Conservation (phyloP, 257 asterid species). For the Anisodus acutangulus region DNA sequence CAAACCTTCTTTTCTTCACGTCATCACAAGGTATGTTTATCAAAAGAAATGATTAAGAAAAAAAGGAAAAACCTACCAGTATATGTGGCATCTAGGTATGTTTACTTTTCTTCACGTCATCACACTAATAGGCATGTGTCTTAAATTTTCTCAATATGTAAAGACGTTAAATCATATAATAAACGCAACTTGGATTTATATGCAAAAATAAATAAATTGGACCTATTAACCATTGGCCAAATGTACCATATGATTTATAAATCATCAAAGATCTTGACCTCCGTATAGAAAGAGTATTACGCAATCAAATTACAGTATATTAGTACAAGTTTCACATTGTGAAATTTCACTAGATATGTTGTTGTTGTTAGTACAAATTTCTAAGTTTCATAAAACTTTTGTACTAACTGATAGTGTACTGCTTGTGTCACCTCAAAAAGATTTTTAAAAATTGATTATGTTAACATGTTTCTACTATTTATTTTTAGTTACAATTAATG, state of each 20-base stretch:
- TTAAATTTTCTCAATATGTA: not conserved
- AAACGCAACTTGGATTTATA: not conserved
- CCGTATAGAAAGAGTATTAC: not conserved
- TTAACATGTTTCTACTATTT: no score
- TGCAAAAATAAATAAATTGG: not conserved
- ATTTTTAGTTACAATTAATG: no score
- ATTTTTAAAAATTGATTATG: not conserved
- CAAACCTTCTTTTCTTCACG: no score
- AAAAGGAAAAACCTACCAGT: no score
- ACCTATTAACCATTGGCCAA: not conserved
- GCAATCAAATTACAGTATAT: conserved; percentile 1
- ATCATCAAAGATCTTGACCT: no score
- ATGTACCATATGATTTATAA: no score
- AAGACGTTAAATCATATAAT: not conserved
- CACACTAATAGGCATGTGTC: not conserved
- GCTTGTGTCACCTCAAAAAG: not conserved
- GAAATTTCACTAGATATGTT: no score
- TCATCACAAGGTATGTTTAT: no score
- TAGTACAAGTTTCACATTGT: no score
- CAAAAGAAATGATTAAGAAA: no score
- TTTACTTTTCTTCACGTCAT: not conserved
- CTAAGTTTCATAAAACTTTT: not conserved
- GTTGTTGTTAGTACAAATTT: not conserved
- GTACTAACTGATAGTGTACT: not conserved
- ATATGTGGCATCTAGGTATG: no score